phyloP scores from a whole-genome alignment of 306 rosid species.

The Myrica gale region DNA sequence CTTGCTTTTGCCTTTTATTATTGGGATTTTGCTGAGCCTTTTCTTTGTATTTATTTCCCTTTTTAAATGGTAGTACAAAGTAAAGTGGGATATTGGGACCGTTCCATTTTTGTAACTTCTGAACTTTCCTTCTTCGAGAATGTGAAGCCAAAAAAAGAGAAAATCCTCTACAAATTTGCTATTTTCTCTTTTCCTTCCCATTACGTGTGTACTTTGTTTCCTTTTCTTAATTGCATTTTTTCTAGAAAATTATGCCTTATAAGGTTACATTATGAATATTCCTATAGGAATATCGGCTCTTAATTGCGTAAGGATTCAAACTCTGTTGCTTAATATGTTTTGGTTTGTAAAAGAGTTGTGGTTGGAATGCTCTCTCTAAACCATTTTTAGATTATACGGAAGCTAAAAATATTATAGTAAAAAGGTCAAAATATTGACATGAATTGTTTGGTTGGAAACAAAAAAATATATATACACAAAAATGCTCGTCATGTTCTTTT shows the following conservation, averaged over 20 bases:
- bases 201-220: not conserved
- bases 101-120: not conserved
- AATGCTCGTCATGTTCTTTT: not conserved
- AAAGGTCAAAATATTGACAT: no score
- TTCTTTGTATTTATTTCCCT: no score
- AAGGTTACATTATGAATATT: not conserved
- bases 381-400: not conserved
- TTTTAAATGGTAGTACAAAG: no score
- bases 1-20: no score
- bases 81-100: slow-evolving; percentile 34
- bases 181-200: slow-evolving; percentile 1
- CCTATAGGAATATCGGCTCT: not conserved
- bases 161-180: not conserved
- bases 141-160: not conserved
- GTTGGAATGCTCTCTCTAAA: not conserved
- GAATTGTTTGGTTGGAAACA: no score
- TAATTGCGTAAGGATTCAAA: not conserved
- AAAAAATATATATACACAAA: no score
- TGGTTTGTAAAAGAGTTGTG: not conserved
- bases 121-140: not conserved
- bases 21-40: no score
- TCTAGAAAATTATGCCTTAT: not conserved
- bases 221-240: not conserved
- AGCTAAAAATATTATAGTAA: not conserved
- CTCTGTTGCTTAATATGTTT: not conserved